A percentile compares a stretch with the other conserved stretches of the same genome.
phyloP scores from a whole-genome alignment of 352 stramenopile genomes.

The Proteromonas lacertae region DNA sequence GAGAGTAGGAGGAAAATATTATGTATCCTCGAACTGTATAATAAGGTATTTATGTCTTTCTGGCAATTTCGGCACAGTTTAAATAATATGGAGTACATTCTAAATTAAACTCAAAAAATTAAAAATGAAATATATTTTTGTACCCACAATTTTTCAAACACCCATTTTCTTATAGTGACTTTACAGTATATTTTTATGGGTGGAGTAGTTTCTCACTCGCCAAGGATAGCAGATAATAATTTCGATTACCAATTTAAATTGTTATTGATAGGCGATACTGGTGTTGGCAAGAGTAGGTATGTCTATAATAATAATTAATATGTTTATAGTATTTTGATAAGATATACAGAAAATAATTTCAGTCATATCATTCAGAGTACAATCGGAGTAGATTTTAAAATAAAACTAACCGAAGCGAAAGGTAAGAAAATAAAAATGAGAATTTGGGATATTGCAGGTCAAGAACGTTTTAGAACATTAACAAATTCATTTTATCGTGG shows the following conservation, averaged over 20 bases:
- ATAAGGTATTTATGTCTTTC: too few species aligned
- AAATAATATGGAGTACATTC: too few species aligned
- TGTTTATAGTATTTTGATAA: slow-evolving; percentile 57
- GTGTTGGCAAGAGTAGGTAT: slow-evolving; percentile 77
- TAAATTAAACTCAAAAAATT: too few species aligned
- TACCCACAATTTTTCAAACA: too few species aligned
- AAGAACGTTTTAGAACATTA: slow-evolving; percentile 79
- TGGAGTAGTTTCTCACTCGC: too few species aligned
- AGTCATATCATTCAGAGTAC: slow-evolving; percentile 85
- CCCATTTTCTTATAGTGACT: too few species aligned
- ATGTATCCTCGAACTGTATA: too few species aligned
- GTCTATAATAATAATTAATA: slow-evolving; percentile 25
- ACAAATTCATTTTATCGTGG: slow-evolving; percentile 86
- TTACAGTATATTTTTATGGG: too few species aligned
- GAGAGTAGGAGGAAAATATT: too few species aligned
- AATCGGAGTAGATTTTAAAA: slow-evolving; percentile 79
- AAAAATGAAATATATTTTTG: too few species aligned
- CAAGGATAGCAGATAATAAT: too few species aligned
- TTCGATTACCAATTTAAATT: slow-evolving; percentile 88
- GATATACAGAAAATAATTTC: slow-evolving; percentile 88
- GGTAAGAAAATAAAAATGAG: slow-evolving; percentile 83
- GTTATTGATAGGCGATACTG: slow-evolving; percentile 80
- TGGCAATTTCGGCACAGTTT: too few species aligned
- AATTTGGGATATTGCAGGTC: slow-evolving; percentile 96
- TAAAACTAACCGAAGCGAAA: slow-evolving; percentile 79